Evolutionary conservation across 345 rosid genomes (phyloP).

Genomic region (Dipteronia sinensis): DNA sequence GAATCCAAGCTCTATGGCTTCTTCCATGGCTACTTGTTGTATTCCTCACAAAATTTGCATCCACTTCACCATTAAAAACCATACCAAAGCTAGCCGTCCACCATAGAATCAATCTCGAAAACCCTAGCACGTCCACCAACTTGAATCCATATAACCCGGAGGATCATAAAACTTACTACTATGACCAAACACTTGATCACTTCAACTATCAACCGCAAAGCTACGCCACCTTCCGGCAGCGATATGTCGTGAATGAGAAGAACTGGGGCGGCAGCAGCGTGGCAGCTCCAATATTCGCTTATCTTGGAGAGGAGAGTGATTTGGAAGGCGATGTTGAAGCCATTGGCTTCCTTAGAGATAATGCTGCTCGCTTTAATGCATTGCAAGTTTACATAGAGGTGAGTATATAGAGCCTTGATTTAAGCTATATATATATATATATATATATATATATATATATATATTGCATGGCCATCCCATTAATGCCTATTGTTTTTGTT

Average conservation of each 20-base stretch:
- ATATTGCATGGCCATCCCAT: no score
- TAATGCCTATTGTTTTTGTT: no score
- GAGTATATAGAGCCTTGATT: neutral
- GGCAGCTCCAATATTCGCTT: conserved; percentile 21
- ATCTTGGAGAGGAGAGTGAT: conserved; percentile 22
- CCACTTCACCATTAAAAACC: neutral
- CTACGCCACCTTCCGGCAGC: conserved; percentile 23
- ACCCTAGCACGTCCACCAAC: neutral
- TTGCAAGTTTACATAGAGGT: conserved; percentile 29
- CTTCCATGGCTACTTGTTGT: conserved; percentile 1
- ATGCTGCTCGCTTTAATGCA: conserved; percentile 19
- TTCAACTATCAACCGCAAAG: conserved; percentile 33
- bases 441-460: no score
- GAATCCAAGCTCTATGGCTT: neutral
- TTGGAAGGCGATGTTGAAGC: neutral
- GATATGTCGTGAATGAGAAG: conserved; percentile 24
- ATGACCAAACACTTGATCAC: conserved; percentile 38
- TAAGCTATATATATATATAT: no score
- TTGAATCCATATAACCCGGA: neutral
- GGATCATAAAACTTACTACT: conserved; percentile 15
- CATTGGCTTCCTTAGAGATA: conserved; percentile 18
- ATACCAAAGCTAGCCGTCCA: neutral
- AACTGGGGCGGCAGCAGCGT: conserved; percentile 21
- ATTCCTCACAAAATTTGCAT: neutral
- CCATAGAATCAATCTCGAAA: neutral